Evolutionary conservation across 2,329 filamentous ascomycete species (phyloP).

Genomic region (Aspergillus udagawae): DNA sequence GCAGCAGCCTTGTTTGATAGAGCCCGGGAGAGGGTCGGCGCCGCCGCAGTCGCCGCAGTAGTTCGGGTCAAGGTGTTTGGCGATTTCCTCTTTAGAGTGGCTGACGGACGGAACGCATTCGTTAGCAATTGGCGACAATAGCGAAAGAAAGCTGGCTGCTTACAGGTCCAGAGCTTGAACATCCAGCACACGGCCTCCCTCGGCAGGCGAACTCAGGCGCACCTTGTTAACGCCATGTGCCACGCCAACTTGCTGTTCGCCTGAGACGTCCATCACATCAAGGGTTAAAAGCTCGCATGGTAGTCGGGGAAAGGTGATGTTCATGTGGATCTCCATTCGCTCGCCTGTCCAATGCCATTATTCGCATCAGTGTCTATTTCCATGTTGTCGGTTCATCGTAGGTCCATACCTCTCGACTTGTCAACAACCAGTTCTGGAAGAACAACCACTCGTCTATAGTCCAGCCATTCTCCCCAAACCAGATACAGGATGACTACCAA

Average conservation of each 20-base stretch:
- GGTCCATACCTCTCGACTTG: conserved; percentile 74
- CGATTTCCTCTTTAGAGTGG: conserved; percentile 63
- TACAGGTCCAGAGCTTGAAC: conserved; percentile 64
- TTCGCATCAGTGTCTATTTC: conserved; percentile 10
- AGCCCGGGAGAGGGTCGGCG: conserved; percentile 67
- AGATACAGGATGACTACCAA: conserved; percentile 84
- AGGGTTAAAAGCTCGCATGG: conserved; percentile 94
- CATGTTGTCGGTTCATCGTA: not conserved
- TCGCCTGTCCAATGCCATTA: conserved; percentile 57
- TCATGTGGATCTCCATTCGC: conserved; percentile 98
- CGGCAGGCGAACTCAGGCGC: conserved; percentile 64
- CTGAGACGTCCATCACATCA: conserved; percentile 98
- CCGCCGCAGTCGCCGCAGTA: conserved; percentile 97
- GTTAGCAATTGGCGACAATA: conserved; percentile 7
- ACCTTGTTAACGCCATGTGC: conserved; percentile 91
- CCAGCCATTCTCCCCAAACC: conserved; percentile 91
- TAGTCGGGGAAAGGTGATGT: conserved; percentile 89
- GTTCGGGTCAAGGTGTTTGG: conserved; percentile 76
- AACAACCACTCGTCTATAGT: conserved; percentile 81
- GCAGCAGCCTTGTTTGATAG: conserved; percentile 82
- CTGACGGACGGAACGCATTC: conserved; percentile 36
- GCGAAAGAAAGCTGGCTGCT: conserved; percentile 28
- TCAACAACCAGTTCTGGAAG: conserved; percentile 93
- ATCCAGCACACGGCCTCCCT: conserved; percentile 75
- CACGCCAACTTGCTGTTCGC: conserved; percentile 92